These are phyloP conservation scores for Ogataea populi-albae DNA, from an alignment of 805 yeast genomes.

Conservation along the genomic window DNA sequence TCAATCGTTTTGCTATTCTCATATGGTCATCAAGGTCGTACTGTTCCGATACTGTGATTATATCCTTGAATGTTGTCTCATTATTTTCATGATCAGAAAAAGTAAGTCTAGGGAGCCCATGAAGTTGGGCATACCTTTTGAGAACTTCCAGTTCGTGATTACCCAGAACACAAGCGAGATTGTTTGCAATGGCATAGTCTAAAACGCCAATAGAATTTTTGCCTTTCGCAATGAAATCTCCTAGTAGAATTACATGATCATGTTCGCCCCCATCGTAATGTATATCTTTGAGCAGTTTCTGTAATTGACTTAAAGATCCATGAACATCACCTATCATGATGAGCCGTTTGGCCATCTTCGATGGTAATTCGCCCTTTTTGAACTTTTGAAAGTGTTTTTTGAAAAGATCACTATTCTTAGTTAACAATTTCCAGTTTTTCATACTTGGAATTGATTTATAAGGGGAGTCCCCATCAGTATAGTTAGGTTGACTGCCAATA, in stretches of 20 bases:
- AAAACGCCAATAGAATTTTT: slow-evolving; percentile 68
- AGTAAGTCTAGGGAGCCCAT: slow-evolving; percentile 38
- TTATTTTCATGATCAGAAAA: slow-evolving; percentile 17
- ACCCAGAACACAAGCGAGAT: slow-evolving; percentile 76
- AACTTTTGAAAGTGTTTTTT: slow-evolving; percentile 21
- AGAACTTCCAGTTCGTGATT: slow-evolving; percentile 81
- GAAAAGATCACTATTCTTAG: slow-evolving; percentile 16
- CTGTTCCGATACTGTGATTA: slow-evolving; percentile 16
- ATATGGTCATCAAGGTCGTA: slow-evolving; percentile 37
- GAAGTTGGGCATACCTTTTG: slow-evolving; percentile 60
- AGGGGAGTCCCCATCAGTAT: slow-evolving; percentile 24
- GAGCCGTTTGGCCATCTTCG: slow-evolving; percentile 41
- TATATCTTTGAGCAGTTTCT: slow-evolving; percentile 48
- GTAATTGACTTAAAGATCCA: slow-evolving; percentile 63
- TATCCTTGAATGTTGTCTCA: slow-evolving; percentile 9
- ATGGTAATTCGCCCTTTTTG: slow-evolving; percentile 2
- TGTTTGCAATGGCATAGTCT: slow-evolving; percentile 56
- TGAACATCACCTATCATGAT: slow-evolving; percentile 86
- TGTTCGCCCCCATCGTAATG: slow-evolving; percentile 39
- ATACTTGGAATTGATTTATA: slow-evolving; percentile 27
- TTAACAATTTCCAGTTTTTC: slow-evolving; percentile 18
- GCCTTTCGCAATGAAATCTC: slow-evolving; percentile 87
- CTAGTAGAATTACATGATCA: slow-evolving; percentile 69
- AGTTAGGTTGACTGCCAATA: slow-evolving; percentile 5
- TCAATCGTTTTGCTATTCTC: slow-evolving; percentile 51